phyloP scores from a whole-genome alignment of 1,284 basidiomycete species.

The Leccinum pachyderme region DNA sequence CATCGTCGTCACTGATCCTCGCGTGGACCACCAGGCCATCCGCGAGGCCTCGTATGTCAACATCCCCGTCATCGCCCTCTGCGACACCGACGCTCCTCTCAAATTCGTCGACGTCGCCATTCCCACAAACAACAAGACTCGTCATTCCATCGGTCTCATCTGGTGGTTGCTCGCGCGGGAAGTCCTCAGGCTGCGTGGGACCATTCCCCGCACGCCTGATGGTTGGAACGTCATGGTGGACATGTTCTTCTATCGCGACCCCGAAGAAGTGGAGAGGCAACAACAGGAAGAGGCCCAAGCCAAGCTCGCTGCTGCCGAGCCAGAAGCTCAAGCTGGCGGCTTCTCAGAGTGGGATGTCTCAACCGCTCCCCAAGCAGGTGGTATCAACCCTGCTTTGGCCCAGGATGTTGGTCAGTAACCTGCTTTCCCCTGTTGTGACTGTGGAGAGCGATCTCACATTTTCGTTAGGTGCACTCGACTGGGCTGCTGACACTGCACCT shows the following conservation, averaged over 20 bases:
- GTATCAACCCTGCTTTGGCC: conserved; percentile 75
- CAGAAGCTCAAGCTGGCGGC: conserved; percentile 42
- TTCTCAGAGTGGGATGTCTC: conserved; percentile 76
- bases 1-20: conserved; percentile 97
- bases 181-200: conserved; percentile 93
- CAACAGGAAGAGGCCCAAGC: conserved; percentile 89
- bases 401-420: conserved; percentile 58
- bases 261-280: conserved; percentile 98
- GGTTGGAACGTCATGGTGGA: conserved; percentile 99
- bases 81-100: conserved; percentile 97
- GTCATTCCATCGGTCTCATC: conserved; percentile 94
- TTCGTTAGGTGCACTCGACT: conserved; percentile 72
- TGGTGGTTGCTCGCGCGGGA: conserved; percentile 99
- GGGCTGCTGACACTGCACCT: conserved; percentile 69
- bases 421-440: background rate
- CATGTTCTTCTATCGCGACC: conserved; percentile 99
- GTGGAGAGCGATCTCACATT: conserved; percentile 3
- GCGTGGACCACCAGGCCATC: conserved; percentile 99
- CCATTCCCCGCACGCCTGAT: conserved; percentile 84
- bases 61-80: conserved; percentile 99
- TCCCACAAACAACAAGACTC: conserved; percentile 99
- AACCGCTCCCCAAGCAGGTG: conserved; percentile 63
- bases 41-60: conserved; percentile 99
- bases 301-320: conserved; percentile 64
- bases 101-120: conserved; percentile 98